Base-by-base conservation (phyloP, 1,284 basidiomycete species). In the Ustilago xerochloae region DNA sequence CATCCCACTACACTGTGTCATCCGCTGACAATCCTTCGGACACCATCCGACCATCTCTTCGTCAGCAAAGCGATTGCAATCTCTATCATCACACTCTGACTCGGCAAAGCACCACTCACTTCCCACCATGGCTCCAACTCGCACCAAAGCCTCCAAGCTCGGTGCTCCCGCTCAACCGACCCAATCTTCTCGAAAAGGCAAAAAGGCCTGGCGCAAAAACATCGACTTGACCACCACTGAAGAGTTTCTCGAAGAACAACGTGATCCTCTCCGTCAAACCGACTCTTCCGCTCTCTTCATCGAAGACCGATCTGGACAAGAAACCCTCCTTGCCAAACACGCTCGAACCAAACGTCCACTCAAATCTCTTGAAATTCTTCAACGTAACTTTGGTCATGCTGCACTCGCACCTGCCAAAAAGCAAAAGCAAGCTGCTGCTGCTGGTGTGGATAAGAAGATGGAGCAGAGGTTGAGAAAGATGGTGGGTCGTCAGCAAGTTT, bases 191-290 rank as follows among this genome's bases (percentile, higher is more conserved):
- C 87, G 94, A 60, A 97, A 94, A 85, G 92, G 93, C 50, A 97
- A 96, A 86, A 90, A 89, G 64, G 90, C 93, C 56, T 97, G 94
- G 94, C 87, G 94, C 80, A 97, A 97, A 86, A 92, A 96, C 62
- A 77, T 81, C 55, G 74, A 79, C 45, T 69, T 81, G 33, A 51
- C 61, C 46, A 22, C 63, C 35, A 78, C 76, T 46, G 78, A 79
- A 35, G 45, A 71, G 2, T 74, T 75, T 43, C 71, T 81, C 41
- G 76, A 81, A 49, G 70, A 79, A 26, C 66, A 75, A 39, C 43
- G 68, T 15, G 66, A 76, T 32, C 76, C 77, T 30, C 63, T 77
- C 22, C 65, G 71, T 4, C 49, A 61, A 28, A 68, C 73, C 41
- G 41, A 51, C 4, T 66, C 63, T 16, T 62, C 58, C 8, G 71